These are phyloP conservation scores for Raffaelea ambrosiae DNA, from an alignment of 2,329 filamentous ascomycete genomes.

Conservation along the genomic window DNA sequence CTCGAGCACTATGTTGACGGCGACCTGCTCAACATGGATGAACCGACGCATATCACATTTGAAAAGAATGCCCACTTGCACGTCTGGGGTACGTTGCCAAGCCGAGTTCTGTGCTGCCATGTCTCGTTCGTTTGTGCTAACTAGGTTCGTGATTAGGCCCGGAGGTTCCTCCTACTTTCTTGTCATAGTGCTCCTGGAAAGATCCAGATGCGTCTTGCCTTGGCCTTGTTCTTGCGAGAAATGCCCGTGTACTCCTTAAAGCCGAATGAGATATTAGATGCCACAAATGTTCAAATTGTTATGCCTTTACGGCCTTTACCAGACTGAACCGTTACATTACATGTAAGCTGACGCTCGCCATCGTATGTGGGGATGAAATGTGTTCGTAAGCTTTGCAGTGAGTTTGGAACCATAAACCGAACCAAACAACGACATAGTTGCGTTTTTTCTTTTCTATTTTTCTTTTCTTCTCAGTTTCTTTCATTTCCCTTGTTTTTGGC, in stretches of 20 bases:
- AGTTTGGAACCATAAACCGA: no score
- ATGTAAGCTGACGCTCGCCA: no score
- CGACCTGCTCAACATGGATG: slow-evolving; percentile 50
- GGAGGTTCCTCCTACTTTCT: slow-evolving; percentile 11
- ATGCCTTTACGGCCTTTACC: no score
- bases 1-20: slow-evolving; percentile 65
- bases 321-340: no score
- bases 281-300: no score
- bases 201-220: background rate
- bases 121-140: background rate
- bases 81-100: slow-evolving; percentile 29
- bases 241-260: no score
- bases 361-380: no score
- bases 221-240: background rate
- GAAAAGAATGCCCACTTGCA: slow-evolving; percentile 33
- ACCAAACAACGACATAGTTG: no score
- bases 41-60: slow-evolving; percentile 33
- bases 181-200: slow-evolving; percentile 1
- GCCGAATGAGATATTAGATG: no score
- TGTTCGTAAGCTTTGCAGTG: no score
- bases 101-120: background rate
- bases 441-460: background rate
- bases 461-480: background rate
- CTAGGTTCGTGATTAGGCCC: slow-evolving; percentile 6
- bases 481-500: no score